Evolutionary conservation across 352 stramenopile species (phyloP), one percentile per base, ranked within the genome.

Genomic region (Phytopythium sindhum): DNA sequence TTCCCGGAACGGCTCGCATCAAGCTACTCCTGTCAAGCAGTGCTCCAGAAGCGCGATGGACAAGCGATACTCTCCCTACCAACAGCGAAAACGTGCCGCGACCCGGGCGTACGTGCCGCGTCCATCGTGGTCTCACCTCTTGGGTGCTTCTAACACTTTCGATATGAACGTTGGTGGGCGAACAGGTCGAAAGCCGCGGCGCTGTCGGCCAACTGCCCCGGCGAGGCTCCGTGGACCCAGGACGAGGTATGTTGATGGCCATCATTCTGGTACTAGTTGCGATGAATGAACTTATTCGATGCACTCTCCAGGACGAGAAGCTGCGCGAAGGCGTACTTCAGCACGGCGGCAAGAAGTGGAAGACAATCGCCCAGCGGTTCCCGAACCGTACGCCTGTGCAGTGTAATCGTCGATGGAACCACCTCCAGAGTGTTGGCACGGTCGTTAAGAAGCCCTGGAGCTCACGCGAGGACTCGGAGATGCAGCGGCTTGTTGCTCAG

Each of bases 321-420:
- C 78, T 95, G 59, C 84, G 85, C 23, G 70, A 75, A 21, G 81
- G 78, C 8, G 84, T 95, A 17, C 90, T 76, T 65, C 69, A 88
- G 53, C 81, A 86, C 51, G 87, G 87, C 15, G 83, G 81, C 31
- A 93, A 92, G 63, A 93, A 90, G 31, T 93, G 87, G 87, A 91
- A 91, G 63, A 67, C 58, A 0, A 89, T 93, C 17, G 73, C 85
- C 0, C 75, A 74, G 28, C 76, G 74, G 37, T 75, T 95, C 48
- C 68, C 77, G 6, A 59, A 63, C 28, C 77, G 80, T 19, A 80
- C 75, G 11, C 66, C 78, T 6, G 63, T 52, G 3, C 72, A 93
- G 37, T 95, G 86, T 69, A 89, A 75, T 29, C 64, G 72, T 50
- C 81, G 84, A 2, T 95, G 84, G 84, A 88, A 81, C 61, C 70